phyloP scores from a whole-genome alignment of 106 monocot genomes.

The Platanthera zijinensis region DNA sequence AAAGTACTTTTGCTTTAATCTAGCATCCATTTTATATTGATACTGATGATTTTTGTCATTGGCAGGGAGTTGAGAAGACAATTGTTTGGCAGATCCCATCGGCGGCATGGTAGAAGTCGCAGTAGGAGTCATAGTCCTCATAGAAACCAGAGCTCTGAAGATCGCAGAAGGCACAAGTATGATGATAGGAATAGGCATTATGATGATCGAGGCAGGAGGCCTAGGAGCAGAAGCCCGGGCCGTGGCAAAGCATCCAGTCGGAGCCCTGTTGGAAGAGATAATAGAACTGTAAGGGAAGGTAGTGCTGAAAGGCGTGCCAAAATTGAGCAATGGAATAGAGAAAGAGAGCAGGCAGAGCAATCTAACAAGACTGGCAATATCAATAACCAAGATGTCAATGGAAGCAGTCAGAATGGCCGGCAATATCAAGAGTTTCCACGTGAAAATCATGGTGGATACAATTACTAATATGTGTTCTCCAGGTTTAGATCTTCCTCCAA shows the following conservation, averaged over 20 bases:
- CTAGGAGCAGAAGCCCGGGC: conserved; percentile 26
- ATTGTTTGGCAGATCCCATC: conserved; percentile 21
- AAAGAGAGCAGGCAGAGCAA: conserved; percentile 14
- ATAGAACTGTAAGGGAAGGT: conserved; percentile 18
- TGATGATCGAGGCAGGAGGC: conserved; percentile 24
- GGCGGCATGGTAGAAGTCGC: conserved; percentile 20
- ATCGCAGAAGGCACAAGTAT: conserved; percentile 12
- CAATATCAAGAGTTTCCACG: neutral
- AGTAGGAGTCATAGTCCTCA: conserved; percentile 26
- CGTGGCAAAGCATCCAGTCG: conserved; percentile 1
- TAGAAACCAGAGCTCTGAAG: conserved; percentile 1
- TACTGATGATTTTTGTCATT: neutral
- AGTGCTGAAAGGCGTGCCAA: conserved; percentile 40
- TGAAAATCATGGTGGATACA: conserved; percentile 3
- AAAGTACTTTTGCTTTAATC: neutral
- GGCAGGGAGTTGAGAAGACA: conserved; percentile 26
- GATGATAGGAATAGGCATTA: conserved; percentile 17
- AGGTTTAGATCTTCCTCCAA: neutral
- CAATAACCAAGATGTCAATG: conserved; percentile 8
- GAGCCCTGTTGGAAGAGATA: conserved; percentile 16
- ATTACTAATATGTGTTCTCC: neutral
- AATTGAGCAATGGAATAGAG: conserved; percentile 45
- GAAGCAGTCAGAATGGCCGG: conserved; percentile 11
- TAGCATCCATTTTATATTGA: neutral
- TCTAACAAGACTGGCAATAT: conserved; percentile 5